Base-by-base conservation (phyloP, 2,329 filamentous ascomycete genomes). In the Stagonosporopsis vannaccii region DNA sequence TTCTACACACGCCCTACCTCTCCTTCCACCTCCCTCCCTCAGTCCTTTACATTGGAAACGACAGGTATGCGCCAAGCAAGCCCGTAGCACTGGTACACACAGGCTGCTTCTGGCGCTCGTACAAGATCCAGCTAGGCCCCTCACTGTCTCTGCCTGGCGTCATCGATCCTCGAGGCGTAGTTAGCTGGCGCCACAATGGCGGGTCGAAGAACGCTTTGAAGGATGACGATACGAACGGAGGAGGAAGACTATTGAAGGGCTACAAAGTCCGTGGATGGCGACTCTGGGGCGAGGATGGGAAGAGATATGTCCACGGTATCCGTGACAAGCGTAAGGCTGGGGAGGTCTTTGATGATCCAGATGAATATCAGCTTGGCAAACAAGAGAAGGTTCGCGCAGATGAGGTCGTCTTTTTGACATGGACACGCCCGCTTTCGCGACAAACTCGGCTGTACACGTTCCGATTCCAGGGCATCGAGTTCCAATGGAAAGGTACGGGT, bases 401-500 rank as follows among this genome's bases (percentile, higher is more conserved):
- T 6, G 48, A 51, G 6, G 39, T 44, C 3, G 48, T 51, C 2
- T 11, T 9, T 1, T 25, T 51, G 7, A 19, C 6, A 2, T 51
- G 49, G 49, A 30, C 25, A 2, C n/a, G 3, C 0, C 49, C 49
- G 13, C 20, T 51, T 0, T 30, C 52, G 33, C 6, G 43, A 46
- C 48, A 66, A 12, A 69, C 72, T n/a, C 62, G 73, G 26, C 41
- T 57, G 8, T 74, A 75, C 43, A 56, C 66, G 6, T 75, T 75
- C 43, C 35, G 43, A 0, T 74, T 66, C 45, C 32, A 6, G 0
- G 66, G 60, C 7, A 50, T 75, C 4, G 68, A 73, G 13, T 75
- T 75, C 48, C 67, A 60, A 46, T 76, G 73, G 73, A 75, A 73
- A 46, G 72, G 71, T 6, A 75, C 73, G 3, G 60, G 65, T 15